Conservation (phyloP, 2,329 filamentous ascomycete genomes). For the Aspergillus persii region DNA sequence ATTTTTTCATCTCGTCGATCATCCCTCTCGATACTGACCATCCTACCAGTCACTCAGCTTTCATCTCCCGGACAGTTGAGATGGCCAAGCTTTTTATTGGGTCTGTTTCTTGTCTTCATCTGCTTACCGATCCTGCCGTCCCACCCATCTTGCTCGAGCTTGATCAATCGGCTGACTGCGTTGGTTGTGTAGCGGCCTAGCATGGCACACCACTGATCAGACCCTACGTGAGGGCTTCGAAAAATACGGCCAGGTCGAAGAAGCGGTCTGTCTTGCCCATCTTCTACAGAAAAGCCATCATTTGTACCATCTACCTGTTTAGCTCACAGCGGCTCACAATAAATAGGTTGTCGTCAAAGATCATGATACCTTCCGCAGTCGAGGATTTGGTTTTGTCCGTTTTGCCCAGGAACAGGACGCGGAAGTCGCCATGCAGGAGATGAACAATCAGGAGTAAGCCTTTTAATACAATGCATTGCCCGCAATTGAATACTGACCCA, state of each 20-base stretch:
- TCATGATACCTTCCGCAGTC: constrained; percentile 91
- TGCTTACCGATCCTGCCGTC: neutral
- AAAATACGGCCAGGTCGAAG: constrained; percentile 85
- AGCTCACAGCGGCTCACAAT: constrained; percentile 12
- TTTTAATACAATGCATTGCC: constrained; percentile 19
- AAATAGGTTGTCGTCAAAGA: constrained; percentile 92
- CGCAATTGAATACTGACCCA: constrained; percentile 7
- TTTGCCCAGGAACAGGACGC: constrained; percentile 57
- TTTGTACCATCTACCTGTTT: neutral
- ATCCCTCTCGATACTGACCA: constrained; percentile 4
- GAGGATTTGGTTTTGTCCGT: constrained; percentile 95
- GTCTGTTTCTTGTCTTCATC: constrained; percentile 52
- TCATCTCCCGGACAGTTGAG: constrained; percentile 26
- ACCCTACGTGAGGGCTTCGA: constrained; percentile 89
- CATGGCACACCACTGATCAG: constrained; percentile 94
- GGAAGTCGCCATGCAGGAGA: constrained; percentile 40
- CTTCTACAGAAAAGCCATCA: neutral
- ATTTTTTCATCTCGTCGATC: neutral
- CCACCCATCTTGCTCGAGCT: neutral
- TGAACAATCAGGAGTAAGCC: constrained; percentile 67
- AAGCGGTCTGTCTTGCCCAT: constrained; percentile 71
- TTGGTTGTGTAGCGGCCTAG: constrained; percentile 68
- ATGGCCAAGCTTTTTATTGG: constrained; percentile 97
- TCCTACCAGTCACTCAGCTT: neutral
- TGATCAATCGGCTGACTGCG: neutral